Base-by-base conservation (phyloP, 139 green algal species). In the Limnomonas spitsbergensis region DNA sequence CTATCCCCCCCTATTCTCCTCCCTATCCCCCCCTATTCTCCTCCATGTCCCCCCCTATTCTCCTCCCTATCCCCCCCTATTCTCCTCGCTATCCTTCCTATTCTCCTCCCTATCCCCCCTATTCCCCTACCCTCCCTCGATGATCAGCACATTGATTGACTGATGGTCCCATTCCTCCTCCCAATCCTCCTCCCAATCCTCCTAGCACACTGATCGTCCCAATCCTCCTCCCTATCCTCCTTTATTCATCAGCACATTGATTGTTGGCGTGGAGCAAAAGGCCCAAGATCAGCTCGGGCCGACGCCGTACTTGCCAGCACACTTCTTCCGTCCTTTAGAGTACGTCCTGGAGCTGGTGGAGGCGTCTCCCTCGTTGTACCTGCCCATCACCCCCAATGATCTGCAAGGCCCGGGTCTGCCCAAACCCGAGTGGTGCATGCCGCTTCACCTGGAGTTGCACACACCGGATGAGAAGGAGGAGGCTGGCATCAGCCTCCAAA, bases 311-410 rank as follows among this genome's bases (percentile, higher is more conserved):
- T 31, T 77, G 26, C 38, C 71, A 2, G 71, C 71, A 39, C 32
- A 34, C 40, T 77, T 77, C 39, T 77, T 77, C 71, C 39, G 71
- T 2, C 71, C 71, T 4, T 39, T 77, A 7, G 71, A 52, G 24
- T 73, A 52, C 34, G 42, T 68, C 37, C 31, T 68, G 71, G 40
- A 67, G 32, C 40, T 68, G 39, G 31, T 39, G n/a, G 71, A 36
- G 71, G 26, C 31, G 40, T 66, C 40, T 77, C 39, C 42, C 27
- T 38, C 32, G 38, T 34, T 27, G 40, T 77, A 2, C 32, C 39
- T 32, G 24, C 40, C 4, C 47, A 29, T 61, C 14, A 29, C 14
- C 47, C 14, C 14, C 20, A 20, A 14, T 61, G 47, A 61, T 61
- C 47, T 61, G 47, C 14, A 61, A 20, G 47, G 14, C 14, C 14